Evolutionary conservation across 2,329 filamentous ascomycete species (phyloP), one percentile per base, ranked within the genome.

Genomic region (Microsporum audouinii): DNA sequence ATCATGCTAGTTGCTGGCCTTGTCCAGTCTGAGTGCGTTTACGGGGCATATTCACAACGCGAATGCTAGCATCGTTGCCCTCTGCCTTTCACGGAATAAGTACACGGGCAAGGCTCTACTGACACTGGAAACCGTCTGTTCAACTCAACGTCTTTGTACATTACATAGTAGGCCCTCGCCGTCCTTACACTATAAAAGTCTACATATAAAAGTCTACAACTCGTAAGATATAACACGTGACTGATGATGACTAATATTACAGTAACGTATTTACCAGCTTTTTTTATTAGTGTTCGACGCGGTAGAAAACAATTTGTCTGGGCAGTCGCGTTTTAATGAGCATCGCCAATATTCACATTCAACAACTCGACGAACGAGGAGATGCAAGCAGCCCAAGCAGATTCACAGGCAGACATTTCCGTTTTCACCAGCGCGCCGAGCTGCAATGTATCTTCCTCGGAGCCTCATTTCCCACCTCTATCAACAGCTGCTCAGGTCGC

Each of bases 381-480:
- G 49, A 53, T 53, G 49, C 49, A 53, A 27, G n/a, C 5, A 47
- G 43, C 17, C 2, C 43, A 31, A 12, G 49, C 49, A 33, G 2
- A 5, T 14, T n/a, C 33, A 34, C 57, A 59, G 10, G n/a, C 31
- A 29, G 14, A 47, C 6, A 59, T 41, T 7, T 23, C 39, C 38
- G 8, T 34, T 47, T 17, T 34, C 14, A 29, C 55, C 43, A 55
- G 59, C 33, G 49, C 49, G 8, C 14, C 33, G 29, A 51, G 34
- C 62, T 60, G 68, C 70, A 73, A 99, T 99, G 94, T 95, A 96
- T 86, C 87, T 99, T 65, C 94, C 92, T 70, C 89, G 94, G 66
- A 83, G 84, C 66, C 82, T 96, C 65, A 88, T 97, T 71, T 89
- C 91, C 57, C 91, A 92, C 69, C 85, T 97, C 69, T 99, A 99